Evolutionary conservation across 805 yeast genomes (phyloP), one percentile per base, ranked within the genome.

Genomic region (Candida yuanshanica): DNA sequence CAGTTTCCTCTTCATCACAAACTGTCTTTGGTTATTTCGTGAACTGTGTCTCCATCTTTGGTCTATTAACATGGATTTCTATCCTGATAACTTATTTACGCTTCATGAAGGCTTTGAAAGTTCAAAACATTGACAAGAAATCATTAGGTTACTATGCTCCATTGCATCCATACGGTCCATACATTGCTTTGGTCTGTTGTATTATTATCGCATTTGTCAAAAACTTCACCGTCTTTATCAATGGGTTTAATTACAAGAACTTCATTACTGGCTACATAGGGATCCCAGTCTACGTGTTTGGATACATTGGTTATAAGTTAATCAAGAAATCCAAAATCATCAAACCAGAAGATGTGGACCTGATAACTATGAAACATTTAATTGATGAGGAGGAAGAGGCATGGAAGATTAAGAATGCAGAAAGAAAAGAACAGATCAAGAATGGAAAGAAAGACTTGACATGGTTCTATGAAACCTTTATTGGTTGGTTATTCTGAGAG

Each of bases 191-290:
- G 38, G 52, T 57, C 32, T 56, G 79, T 49, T 79, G 86, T 59
- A 42, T 63, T 37, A 39, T 83, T 39, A 67, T 84, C 45, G 70
- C 81, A 11, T 52, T 84, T 37, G 75, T 80, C 58, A 84, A 84
- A 64, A 81, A 81, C 51, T 83, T 82, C 60, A 78, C 87, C 1
- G 90, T 78, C 4, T 84, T 84, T 66, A 66, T 84, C 51, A 78
- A 78, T 38, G 63, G 60, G n/a, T 81, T 83, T 58, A 73, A 74
- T 47, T 80, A 79, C 64, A 75, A 77, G 61, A 68, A 70, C 17
- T 85, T 85, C 56, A 81, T 84, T 54, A 82, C 91, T 31, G 90
- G 90, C 36, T 84, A 84, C 64, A 81, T 84, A 53, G 85, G 86
- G 63, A 65, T 81, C 43, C 72, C 88, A 7, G 81, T 79, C 18